Percentiles rank a stretch among this genome's conserved stretches.
Conservation (phyloP, 169 alveolate genomes). For the Plasmodium vinckei region DNA sequence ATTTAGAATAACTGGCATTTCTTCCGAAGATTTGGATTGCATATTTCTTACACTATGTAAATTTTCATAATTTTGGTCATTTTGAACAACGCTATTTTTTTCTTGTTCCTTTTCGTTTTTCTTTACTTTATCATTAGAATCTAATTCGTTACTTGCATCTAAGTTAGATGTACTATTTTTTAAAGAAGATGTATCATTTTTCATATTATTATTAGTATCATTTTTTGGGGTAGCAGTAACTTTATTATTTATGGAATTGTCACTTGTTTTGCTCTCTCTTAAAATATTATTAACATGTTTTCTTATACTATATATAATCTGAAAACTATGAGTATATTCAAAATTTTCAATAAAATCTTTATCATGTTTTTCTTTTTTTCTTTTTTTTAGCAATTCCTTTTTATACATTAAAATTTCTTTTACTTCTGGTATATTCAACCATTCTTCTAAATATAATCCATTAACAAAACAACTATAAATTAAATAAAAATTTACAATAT, state of each 20-base stretch:
- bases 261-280: background rate
- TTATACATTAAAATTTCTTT: slow-evolving; percentile 42
- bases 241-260: background rate
- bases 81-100: too few species aligned
- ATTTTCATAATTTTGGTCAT: too few species aligned
- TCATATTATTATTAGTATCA: background rate
- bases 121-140: background rate
- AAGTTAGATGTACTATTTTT: background rate
- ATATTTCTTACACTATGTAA: background rate
- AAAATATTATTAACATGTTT: slow-evolving; percentile 17
- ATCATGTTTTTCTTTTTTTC: slow-evolving; percentile 62
- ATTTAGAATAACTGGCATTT: slow-evolving; percentile 16
- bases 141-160: background rate
- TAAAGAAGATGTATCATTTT: background rate
- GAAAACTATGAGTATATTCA: slow-evolving; percentile 64
- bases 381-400: slow-evolving; percentile 40
- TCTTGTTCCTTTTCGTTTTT: background rate
- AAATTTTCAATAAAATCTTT: slow-evolving; percentile 58
- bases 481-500: slow-evolving; percentile 24
- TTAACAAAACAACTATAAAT: slow-evolving; percentile 45
- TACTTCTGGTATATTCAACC: slow-evolving; percentile 52
- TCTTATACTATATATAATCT: slow-evolving; percentile 38
- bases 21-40: background rate
- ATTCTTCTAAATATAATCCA: slow-evolving; percentile 38
- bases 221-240: background rate